Percentiles rank a stretch among this genome's conserved stretches.
phyloP scores from a whole-genome alignment of 2,329 filamentous ascomycete genomes.

The Claviceps spartinae region DNA sequence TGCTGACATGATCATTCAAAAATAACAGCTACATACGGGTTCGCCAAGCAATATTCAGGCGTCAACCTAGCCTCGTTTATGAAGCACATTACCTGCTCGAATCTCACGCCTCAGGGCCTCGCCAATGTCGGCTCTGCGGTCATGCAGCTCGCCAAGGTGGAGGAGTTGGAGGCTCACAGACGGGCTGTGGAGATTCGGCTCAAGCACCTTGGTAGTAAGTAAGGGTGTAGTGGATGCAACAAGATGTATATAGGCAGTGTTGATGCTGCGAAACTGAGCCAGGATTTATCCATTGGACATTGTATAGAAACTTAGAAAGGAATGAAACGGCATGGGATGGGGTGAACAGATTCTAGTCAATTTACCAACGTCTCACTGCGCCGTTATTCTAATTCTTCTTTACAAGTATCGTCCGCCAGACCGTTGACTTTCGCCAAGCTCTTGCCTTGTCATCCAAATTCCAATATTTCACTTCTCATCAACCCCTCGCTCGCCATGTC shows the following conservation, averaged over 20 bases:
- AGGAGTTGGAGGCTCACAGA: slow-evolving; percentile 88
- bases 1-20: neutral
- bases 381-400: no score
- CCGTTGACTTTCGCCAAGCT: no score
- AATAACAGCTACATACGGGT: slow-evolving; percentile 76
- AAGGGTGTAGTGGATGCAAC: neutral
- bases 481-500: no score
- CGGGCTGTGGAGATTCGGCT: slow-evolving; percentile 79
- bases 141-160: slow-evolving; percentile 88
- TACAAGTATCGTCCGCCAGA: no score
- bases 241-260: neutral
- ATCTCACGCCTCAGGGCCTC: slow-evolving; percentile 74
- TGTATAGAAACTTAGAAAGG: no score
- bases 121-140: slow-evolving; percentile 77
- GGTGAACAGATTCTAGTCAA: no score
- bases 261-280: no score
- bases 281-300: no score
- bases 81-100: slow-evolving; percentile 94
- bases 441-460: no score
- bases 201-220: slow-evolving; percentile 23
- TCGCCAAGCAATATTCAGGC: slow-evolving; percentile 95
- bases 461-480: no score
- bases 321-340: no score
- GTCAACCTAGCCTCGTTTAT: slow-evolving; percentile 93
- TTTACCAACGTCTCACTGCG: no score